phyloP scores from a whole-genome alignment of 768 basidiomycete species.

The Gymnopilus junonius region DNA sequence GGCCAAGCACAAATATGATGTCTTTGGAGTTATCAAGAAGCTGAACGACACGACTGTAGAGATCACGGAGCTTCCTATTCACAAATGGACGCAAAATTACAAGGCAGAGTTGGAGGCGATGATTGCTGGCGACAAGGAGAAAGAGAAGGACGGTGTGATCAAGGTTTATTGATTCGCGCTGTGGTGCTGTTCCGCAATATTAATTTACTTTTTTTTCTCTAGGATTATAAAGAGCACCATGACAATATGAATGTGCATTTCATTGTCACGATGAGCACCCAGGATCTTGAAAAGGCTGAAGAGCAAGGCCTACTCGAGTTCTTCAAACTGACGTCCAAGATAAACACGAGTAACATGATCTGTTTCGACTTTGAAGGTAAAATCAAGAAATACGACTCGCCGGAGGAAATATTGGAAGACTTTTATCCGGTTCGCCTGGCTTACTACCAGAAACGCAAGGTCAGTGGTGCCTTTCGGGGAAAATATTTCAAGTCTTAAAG shows the following conservation, averaged over 20 bases:
- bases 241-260: constrained; percentile 93
- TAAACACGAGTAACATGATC: constrained; percentile 97
- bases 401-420: constrained; percentile 92
- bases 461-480: constrained; percentile 29
- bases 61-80: constrained; percentile 93
- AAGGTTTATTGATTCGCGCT: constrained; percentile 56
- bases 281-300: constrained; percentile 86
- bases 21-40: constrained; percentile 74
- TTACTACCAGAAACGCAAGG: constrained; percentile 97
- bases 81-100: constrained; percentile 92
- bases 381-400: constrained; percentile 88
- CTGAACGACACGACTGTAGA: constrained; percentile 88
- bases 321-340: constrained; percentile 86
- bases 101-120: constrained; percentile 91
- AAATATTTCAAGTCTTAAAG: background rate
- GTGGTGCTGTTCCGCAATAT: background rate
- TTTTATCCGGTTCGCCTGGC: constrained; percentile 90
- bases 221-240: constrained; percentile 99
- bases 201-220: background rate
- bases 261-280: constrained; percentile 76
- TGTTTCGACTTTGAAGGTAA: constrained; percentile 97
- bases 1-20: constrained; percentile 86
- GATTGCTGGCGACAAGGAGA: constrained; percentile 81
- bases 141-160: constrained; percentile 60
- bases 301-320: constrained; percentile 87